These are phyloP conservation scores for Camellia lanceoleosa DNA, from an alignment of 148 eudicot species.

Conservation along the genomic window DNA sequence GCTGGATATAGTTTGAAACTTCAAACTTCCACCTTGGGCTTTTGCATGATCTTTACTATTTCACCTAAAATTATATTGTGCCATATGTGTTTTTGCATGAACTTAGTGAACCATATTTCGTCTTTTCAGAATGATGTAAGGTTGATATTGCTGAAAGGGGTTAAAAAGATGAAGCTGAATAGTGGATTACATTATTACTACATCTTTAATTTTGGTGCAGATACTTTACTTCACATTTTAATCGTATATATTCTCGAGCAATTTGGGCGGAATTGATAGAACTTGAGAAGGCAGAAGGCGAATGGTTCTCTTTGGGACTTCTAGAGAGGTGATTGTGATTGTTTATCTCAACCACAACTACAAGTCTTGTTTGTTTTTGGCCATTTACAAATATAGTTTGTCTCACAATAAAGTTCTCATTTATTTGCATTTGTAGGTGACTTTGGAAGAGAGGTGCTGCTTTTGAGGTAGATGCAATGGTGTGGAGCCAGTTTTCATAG, in stretches of 20 bases:
- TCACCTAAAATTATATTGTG: neutral
- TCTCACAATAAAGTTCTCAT: constrained; percentile 5
- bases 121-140: neutral
- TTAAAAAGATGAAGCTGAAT: neutral
- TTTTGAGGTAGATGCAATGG: constrained; percentile 91
- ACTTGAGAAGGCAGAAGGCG: constrained; percentile 73
- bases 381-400: neutral
- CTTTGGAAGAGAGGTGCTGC: constrained; percentile 89
- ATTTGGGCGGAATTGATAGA: constrained; percentile 85
- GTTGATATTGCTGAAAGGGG: neutral
- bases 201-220: neutral
- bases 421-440: constrained; percentile 50
- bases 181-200: neutral
- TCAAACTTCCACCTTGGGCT: neutral
- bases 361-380: neutral
- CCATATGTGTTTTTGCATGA: no score
- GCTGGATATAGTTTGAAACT: neutral
- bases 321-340: constrained; percentile 70
- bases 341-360: neutral
- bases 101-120: neutral
- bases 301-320: constrained; percentile 79
- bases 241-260: constrained; percentile 32
- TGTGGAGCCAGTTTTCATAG: constrained; percentile 85
- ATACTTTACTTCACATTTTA: neutral
- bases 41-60: neutral